Conservation (phyloP, 805 yeast genomes). For the Scheffersomyces amazonensis region DNA sequence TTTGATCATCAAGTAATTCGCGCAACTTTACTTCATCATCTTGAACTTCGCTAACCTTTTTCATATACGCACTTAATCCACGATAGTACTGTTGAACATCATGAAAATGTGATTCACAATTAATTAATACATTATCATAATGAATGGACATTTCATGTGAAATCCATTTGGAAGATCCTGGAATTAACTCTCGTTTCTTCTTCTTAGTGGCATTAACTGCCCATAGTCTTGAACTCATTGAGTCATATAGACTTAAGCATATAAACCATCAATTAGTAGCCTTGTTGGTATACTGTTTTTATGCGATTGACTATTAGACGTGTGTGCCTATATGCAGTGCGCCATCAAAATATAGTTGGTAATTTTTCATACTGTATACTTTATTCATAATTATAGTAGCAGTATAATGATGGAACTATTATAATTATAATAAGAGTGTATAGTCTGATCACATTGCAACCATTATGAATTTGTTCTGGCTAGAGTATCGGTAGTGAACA, state of each 20-base stretch:
- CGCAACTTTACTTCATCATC: background rate
- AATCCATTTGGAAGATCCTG: slow-evolving; percentile 55
- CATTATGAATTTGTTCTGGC: too few relatives aligned
- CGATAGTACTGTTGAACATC: background rate
- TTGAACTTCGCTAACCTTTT: background rate
- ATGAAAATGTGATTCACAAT: slow-evolving; percentile 15
- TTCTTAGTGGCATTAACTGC: slow-evolving; percentile 31
- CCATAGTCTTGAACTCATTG: slow-evolving; percentile 18
- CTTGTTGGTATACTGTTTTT: too few relatives aligned
- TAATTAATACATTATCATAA: slow-evolving; percentile 35
- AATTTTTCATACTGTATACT: too few relatives aligned
- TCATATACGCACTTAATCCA: slow-evolving; percentile 1
- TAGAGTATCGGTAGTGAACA: too few relatives aligned
- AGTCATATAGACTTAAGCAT: background rate
- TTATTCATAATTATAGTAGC: too few relatives aligned
- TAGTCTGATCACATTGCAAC: too few relatives aligned
- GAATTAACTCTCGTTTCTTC: slow-evolving; percentile 27
- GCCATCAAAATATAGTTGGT: too few relatives aligned
- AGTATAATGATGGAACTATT: too few relatives aligned
- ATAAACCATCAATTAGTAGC: too few relatives aligned
- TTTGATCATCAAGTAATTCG: background rate
- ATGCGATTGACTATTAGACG: too few relatives aligned
- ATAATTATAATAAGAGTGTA: too few relatives aligned
- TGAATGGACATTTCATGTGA: slow-evolving; percentile 34
- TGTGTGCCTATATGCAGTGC: too few relatives aligned